Conservation (phyloP, 306 rosid species). For the Dryas octopetala region DNA sequence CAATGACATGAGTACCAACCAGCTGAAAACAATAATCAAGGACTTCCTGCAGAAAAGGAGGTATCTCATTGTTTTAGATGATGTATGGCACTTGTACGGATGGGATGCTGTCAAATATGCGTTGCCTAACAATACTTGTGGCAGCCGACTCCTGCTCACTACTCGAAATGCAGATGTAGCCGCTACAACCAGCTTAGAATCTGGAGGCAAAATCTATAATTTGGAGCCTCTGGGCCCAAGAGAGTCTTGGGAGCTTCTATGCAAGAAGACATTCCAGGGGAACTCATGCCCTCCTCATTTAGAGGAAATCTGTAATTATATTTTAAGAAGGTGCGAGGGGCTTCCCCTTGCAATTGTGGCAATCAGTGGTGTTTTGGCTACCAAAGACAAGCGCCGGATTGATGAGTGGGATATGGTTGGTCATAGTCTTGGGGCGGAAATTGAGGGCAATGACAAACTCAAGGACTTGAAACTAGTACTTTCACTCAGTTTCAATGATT, state of each 20-base stretch:
- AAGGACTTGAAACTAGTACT: slow-evolving; percentile 46
- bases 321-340: slow-evolving; percentile 53
- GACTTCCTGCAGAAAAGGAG: slow-evolving; percentile 40
- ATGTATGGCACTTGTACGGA: slow-evolving; percentile 44
- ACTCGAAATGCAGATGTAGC: slow-evolving; percentile 48
- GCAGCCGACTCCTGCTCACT: slow-evolving; percentile 53
- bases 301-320: slow-evolving; percentile 28
- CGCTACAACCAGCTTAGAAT: slow-evolving; percentile 28
- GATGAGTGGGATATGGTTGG: slow-evolving; percentile 46
- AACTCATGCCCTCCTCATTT: slow-evolving; percentile 48
- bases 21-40: slow-evolving; percentile 39
- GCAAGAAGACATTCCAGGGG: slow-evolving; percentile 47
- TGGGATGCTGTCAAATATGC: slow-evolving; percentile 56
- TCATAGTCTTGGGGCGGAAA: slow-evolving; percentile 42
- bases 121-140: slow-evolving; percentile 40
- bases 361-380: slow-evolving; percentile 51
- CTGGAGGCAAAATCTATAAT: slow-evolving; percentile 39
- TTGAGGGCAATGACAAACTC: slow-evolving; percentile 48
- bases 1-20: slow-evolving; percentile 32
- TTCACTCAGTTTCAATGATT: slow-evolving; percentile 52
- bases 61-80: slow-evolving; percentile 54
- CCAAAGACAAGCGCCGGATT: slow-evolving; percentile 43
- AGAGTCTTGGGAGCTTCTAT: slow-evolving; percentile 49
- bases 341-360: slow-evolving; percentile 71
- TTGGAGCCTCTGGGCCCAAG: slow-evolving; percentile 39